phyloP scores from a whole-genome alignment of 169 alveolate genomes.

The Eimeria tenella region DNA sequence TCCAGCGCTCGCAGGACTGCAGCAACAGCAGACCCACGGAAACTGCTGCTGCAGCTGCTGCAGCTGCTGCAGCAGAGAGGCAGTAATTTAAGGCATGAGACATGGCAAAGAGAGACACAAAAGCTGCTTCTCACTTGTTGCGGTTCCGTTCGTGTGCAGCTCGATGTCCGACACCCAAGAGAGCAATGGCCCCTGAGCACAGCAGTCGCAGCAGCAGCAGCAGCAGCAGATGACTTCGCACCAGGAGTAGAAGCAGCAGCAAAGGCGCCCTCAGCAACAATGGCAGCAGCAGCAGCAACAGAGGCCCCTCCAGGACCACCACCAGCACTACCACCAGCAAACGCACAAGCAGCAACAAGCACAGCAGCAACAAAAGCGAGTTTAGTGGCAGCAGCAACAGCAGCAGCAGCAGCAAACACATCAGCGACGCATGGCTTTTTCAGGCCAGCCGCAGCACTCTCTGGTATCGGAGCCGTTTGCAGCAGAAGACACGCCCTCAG shows the following conservation, averaged over 20 bases:
- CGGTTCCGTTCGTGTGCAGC: constrained; percentile 56
- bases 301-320: background rate
- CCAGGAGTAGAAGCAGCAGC: background rate
- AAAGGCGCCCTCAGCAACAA: background rate
- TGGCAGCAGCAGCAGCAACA: constrained; percentile 9
- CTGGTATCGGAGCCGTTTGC: background rate
- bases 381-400: background rate
- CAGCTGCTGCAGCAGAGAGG: constrained; percentile 1
- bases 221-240: background rate
- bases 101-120: background rate
- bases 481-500: background rate
- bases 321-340: background rate
- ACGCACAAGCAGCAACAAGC: background rate
- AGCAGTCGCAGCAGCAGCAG: constrained; percentile 27
- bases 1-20: background rate
- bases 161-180: constrained; percentile 55
- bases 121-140: background rate
- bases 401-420: background rate
- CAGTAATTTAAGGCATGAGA: background rate
- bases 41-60: no score
- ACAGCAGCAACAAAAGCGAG: background rate
- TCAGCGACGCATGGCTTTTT: background rate
- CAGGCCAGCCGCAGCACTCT: no score
- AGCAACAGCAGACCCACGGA: background rate
- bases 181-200: constrained; percentile 35